Evolutionary conservation across 75 land plant species (phyloP), one percentile per base, ranked within the genome.

Genomic region (Isoetes taiwanensis): DNA sequence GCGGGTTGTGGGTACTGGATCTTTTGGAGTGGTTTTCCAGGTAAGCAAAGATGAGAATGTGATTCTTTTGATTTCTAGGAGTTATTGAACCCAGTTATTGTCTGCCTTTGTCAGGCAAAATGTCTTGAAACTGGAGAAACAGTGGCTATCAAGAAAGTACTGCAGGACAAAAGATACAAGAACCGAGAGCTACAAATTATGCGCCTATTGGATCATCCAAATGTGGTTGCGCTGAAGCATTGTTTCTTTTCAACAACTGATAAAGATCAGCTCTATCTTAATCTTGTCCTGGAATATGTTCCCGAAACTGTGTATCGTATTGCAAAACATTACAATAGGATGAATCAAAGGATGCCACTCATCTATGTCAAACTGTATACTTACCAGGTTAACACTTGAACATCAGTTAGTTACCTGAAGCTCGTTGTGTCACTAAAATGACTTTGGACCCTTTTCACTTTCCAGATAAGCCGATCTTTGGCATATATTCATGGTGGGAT

Each of bases 1-100:
- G 68, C 91, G 86, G 65, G 93, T 86, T 55, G 84, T 86, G n/a
- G 96, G 96, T 9, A 80, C 80, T 43, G 91, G 91, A 12, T 83
- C 87, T 17, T 86, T 83, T 65, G 91, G 91, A 34, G 70, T 83
- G 68, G 91, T 86, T 20, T 86, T 86, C 57, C 87, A 86, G 83
- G 91, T 86, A 54, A 37, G 53, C n/a, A n/a, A n/a, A n/a, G n/a
- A n/a, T n/a, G n/a, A n/a, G n/a, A n/a, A n/a, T n/a, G n/a, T n/a
- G n/a, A n/a, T n/a, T n/a, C n/a, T n/a, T n/a, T n/a, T n/a, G n/a
- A n/a, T n/a, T n/a, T n/a, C n/a, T n/a, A n/a, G n/a, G n/a, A n/a
- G n/a, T n/a, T n/a, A n/a, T n/a, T n/a, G n/a, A n/a, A n/a, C n/a
- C n/a, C n/a, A n/a, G n/a, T n/a, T n/a, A n/a, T n/a, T n/a, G n/a